Base-by-base conservation (phyloP, 2,329 filamentous ascomycete species). In the Scedosporium apiospermum region DNA sequence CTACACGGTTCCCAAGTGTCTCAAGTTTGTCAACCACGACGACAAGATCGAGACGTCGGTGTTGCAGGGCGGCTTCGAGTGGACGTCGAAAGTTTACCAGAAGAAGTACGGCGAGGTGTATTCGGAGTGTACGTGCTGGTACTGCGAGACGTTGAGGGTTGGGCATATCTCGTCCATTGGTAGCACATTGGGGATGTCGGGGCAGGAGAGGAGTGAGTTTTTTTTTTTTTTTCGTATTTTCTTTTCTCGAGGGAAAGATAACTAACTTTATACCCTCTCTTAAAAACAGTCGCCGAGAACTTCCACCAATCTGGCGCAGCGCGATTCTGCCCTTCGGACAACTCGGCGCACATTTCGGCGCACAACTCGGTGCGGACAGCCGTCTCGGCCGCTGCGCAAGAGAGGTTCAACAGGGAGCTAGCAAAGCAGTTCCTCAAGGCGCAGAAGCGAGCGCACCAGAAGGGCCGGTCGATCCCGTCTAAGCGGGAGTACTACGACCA, bases 91-190 rank as follows among this genome's bases (percentile, higher is more conserved):
- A 67, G 75, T 73, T 1, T 96, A 93, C 71, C 83, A 90, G 67
- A 82, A 84, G 30, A 72, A 76, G 14, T 92, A 83, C 66, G 74
- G 77, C 16, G 82, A 87, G 60, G 81, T 90, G 4, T 96, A 93
- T 71, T 87, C 83, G 1, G 87, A 89, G 71, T 93, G 90, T 68
- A 89, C 85, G 0, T 93, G 90, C 72, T 93, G 89, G 89, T 91
- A 93, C 72, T 96, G 91, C 73, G 90, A 95, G 73, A 81, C 76
- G 75, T 63, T 53, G 75, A 80, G 2, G 79, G 27, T 26, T 44
- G 7, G 26, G n/a, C 42, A 63, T 14, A 44, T 83, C 2, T 79
- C 77, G 10, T 71, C 75, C 1, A 66, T 82, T 2, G 76, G 75
- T 3, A 75, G 74, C 18, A 67, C 78, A 1, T 74, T 87, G 16